Percentiles rank a stretch among this genome's conserved stretches.
phyloP scores from a whole-genome alignment of 2,329 filamentous ascomycete genomes.

The Thermoascus crustaceus region DNA sequence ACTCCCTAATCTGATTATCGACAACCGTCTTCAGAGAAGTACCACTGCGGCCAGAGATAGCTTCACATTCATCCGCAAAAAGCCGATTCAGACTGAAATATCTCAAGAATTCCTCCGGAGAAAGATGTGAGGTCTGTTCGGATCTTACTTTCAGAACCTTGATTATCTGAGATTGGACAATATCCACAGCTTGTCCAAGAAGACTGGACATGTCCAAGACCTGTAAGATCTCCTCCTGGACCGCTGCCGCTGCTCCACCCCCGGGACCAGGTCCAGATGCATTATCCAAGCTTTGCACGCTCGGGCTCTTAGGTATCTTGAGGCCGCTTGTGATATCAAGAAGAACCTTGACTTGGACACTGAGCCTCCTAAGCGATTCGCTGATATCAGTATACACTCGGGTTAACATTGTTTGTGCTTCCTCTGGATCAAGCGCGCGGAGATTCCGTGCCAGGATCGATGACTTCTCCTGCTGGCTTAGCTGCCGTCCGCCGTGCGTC shows the following conservation, averaged over 20 bases:
- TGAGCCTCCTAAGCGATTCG: constrained; percentile 75
- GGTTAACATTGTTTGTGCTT: constrained; percentile 73
- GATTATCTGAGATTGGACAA: constrained; percentile 55
- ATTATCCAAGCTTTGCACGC: constrained; percentile 36
- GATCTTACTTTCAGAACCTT: constrained; percentile 57
- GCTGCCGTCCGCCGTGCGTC: constrained; percentile 60
- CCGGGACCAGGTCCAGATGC: constrained; percentile 16
- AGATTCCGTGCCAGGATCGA: constrained; percentile 80
- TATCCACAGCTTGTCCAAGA: constrained; percentile 58
- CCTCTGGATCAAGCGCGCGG: constrained; percentile 69
- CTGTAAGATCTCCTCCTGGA: constrained; percentile 54
- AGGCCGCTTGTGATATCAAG: constrained; percentile 74
- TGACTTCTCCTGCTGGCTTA: constrained; percentile 81
- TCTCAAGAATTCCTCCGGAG: constrained; percentile 50
- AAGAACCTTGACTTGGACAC: constrained; percentile 88
- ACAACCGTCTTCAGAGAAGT: constrained; percentile 52
- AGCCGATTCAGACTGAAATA: constrained; percentile 57
- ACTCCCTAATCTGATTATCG: constrained; percentile 55
- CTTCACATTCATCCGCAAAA: constrained; percentile 60
- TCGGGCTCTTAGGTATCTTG: constrained; percentile 40
- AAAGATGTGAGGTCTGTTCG: constrained; percentile 49
- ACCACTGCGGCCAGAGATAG: constrained; percentile 55
- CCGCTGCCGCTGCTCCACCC: constrained; percentile 18
- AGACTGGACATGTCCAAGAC: constrained; percentile 58
- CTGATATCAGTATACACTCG: constrained; percentile 81